Base-by-base conservation (phyloP, 2,329 filamentous ascomycete genomes). In the Verticillium dahliae region DNA sequence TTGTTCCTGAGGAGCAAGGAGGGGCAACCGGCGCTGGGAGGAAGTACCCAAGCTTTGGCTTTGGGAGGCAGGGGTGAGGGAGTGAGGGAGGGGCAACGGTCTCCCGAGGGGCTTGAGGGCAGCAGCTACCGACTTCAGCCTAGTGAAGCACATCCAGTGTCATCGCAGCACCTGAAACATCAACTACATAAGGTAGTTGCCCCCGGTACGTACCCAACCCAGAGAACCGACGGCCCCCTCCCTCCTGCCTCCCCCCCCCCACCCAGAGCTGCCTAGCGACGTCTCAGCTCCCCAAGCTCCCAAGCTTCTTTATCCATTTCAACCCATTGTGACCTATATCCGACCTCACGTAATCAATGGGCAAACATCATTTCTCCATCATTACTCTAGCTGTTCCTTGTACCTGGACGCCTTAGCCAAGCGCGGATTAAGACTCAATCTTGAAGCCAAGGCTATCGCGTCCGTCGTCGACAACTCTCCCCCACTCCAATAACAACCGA, bases 401-500 rank as follows among this genome's bases (percentile, higher is more conserved):
- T 10, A 7, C 11, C 45, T 22, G 22, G n/a, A 18, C 22, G 27
- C 7, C 45, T 50, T 50, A 50, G 45, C 45, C 45, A 50, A 50
- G 45, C 45, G 22, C n/a, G 2, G 45, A 22, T 37, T 50, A 50
- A 4, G 45, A 10, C 37, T 58, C 56, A 38, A 58, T 22, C 35
- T 58, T 68, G 68, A 76, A 79, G 4, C 76, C 77, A 63, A 81
- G 71, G 13, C 74, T 73, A n/a, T 82, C 78, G 64, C 82, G 72
- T 45, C 76, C 69, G 68, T 92, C 88, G 73, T 90, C 84, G 27
- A 88, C 82, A 55, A 92, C 69, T 64, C 90, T 76, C 2, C 82
- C 90, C 88, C 90, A 95, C 76, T 95, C 91, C 22, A 95, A 74
- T 67, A 95, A 74, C 63, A 95, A 71, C 56, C 91, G 78, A 70